These are phyloP conservation scores for Termitomyces sp. DNA, from an alignment of 768 basidiomycete genomes.

Conservation along the genomic window DNA sequence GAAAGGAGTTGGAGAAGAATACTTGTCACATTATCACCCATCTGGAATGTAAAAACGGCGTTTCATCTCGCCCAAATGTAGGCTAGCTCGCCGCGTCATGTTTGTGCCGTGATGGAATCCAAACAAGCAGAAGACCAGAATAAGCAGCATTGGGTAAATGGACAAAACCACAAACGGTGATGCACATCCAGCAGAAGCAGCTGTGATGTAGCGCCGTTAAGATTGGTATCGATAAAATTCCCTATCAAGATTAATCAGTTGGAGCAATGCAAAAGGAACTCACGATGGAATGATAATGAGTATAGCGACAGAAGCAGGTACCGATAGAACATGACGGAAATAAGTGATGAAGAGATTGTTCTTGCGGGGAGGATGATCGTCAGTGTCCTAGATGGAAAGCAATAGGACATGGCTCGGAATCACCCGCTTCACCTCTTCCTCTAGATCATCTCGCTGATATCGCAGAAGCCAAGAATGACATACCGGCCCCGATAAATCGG, in stretches of 20 bases:
- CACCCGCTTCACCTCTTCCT: not conserved
- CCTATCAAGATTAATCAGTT: not conserved
- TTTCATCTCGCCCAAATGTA: not conserved
- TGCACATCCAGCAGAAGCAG: not conserved
- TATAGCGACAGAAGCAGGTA: not conserved
- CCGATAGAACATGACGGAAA: not conserved
- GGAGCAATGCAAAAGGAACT: not conserved
- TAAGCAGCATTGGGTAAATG: not conserved
- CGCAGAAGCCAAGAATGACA: not conserved
- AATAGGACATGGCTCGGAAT: not conserved
- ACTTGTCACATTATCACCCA: not conserved
- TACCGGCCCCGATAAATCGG: not conserved
- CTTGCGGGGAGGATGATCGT: not conserved
- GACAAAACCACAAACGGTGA: not conserved
- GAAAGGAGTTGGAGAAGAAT: not conserved
- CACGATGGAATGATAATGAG: not conserved
- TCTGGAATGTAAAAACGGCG: not conserved
- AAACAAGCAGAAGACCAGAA: not conserved
- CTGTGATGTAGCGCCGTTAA: not conserved
- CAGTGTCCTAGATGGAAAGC: not conserved
- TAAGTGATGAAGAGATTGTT: not conserved
- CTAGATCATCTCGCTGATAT: not conserved
- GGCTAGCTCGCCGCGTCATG: not conserved
- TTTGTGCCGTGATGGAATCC: not conserved
- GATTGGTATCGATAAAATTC: not conserved